Conservation (phyloP, 768 basidiomycete species). For the Boletus coccyginus region DNA sequence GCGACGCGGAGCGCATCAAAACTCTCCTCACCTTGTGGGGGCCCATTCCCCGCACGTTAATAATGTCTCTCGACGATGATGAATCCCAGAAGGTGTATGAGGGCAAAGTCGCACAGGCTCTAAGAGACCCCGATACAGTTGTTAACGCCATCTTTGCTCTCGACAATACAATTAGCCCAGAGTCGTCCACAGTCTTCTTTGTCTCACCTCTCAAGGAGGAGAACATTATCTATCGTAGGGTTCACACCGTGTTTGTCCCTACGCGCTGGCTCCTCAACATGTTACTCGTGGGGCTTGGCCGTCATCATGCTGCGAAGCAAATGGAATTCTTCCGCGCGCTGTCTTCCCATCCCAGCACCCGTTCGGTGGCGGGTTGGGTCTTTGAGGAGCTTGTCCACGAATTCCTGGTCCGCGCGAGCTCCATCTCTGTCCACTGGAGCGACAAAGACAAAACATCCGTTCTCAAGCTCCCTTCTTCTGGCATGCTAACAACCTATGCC, state of each 20-base stretch:
- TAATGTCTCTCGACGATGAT: too few species aligned
- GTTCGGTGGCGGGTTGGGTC: neutral
- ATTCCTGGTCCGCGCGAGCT: neutral
- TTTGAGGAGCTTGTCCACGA: neutral
- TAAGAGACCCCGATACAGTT: too few species aligned
- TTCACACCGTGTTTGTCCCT: neutral
- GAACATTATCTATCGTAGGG: too few species aligned
- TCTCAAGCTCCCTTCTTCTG: neutral
- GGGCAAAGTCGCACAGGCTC: too few species aligned
- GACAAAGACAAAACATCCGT: neutral
- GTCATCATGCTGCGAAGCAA: neutral
- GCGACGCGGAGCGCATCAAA: too few species aligned
- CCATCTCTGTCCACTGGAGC: neutral
- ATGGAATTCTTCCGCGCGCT: neutral
- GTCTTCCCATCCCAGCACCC: neutral
- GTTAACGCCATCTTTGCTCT: too few species aligned
- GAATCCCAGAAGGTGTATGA: too few species aligned
- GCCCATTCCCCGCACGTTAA: too few species aligned
- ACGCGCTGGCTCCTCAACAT: neutral
- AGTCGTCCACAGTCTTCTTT: too few species aligned
- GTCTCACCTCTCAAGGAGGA: too few species aligned
- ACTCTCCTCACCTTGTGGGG: too few species aligned
- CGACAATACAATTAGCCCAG: too few species aligned
- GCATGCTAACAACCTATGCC: neutral
- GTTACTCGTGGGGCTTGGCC: neutral